Evolutionary conservation across 2,329 filamentous ascomycete species (phyloP).

Genomic region (Ampelomyces quisqualis): DNA sequence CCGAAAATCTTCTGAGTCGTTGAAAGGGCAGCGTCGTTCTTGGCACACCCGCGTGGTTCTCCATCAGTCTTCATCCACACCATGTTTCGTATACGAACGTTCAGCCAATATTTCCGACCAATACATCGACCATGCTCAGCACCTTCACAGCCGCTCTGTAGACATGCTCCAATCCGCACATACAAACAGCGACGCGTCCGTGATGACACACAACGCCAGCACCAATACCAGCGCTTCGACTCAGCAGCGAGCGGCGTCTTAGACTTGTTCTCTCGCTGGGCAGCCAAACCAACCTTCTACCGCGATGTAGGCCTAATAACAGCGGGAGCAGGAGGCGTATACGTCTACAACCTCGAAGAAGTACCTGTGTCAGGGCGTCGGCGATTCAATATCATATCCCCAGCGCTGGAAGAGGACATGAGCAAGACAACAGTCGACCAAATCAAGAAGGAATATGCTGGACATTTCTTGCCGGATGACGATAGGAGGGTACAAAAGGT

Average conservation of each 20-base stretch:
- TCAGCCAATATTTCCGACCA: constrained; percentile 6
- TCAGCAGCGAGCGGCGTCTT: constrained; percentile 14
- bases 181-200: constrained; percentile 30
- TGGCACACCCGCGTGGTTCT: too few relatives aligned
- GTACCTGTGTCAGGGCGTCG: constrained; percentile 71
- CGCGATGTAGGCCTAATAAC: constrained; percentile 49
- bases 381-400: constrained; percentile 69
- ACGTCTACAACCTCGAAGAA: constrained; percentile 67
- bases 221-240: constrained; percentile 37
- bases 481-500: constrained; percentile 61
- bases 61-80: too few relatives aligned
- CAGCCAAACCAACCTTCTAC: constrained; percentile 50
- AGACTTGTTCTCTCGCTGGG: constrained; percentile 44
- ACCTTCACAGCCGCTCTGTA: not conserved
- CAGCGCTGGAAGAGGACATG: constrained; percentile 56
- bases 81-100: constrained; percentile 22
- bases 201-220: too few relatives aligned
- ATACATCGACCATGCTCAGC: constrained; percentile 2
- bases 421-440: constrained; percentile 58
- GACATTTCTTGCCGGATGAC: constrained; percentile 59
- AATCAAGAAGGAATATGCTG: constrained; percentile 57
- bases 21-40: too few relatives aligned
- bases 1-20: too few relatives aligned
- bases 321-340: constrained; percentile 55
- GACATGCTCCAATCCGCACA: constrained; percentile 16